Percentiles rank a stretch among this genome's conserved stretches.
Evolutionary conservation across 139 green algal species (phyloP).

Genomic region (Chlamydomonas sphaeroides): DNA sequence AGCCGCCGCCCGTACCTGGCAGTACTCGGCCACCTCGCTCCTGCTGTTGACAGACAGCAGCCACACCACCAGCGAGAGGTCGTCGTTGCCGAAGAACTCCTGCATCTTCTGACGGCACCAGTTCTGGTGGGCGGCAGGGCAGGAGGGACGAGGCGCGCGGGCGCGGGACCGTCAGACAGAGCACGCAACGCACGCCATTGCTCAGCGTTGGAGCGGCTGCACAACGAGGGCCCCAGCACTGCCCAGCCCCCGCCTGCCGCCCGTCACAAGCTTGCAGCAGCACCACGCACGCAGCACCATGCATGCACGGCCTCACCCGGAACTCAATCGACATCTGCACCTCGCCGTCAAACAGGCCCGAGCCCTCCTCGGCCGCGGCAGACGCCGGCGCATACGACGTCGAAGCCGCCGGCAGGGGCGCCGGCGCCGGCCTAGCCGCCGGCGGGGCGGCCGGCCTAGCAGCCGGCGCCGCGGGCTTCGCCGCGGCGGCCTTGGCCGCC

Average conservation of each 20-base stretch:
- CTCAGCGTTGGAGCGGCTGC: no score
- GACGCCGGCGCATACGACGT: slow-evolving; percentile 15
- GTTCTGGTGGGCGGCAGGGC: no score
- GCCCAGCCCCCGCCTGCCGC: no score
- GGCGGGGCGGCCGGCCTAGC: not conserved
- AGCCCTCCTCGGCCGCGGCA: not conserved
- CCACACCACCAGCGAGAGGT: slow-evolving; percentile 81
- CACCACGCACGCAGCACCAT: no score
- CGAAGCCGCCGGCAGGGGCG: slow-evolving; percentile 5
- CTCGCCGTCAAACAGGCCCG: slow-evolving; percentile 46
- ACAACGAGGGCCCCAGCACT: no score
- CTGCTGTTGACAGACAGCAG: slow-evolving; percentile 72
- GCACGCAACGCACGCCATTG: no score
- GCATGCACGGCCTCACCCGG: slow-evolving; percentile 9
- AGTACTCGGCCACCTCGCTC: slow-evolving; percentile 83
- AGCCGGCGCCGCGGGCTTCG: not conserved
- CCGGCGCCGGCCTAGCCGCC: not conserved
- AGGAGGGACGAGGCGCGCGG: no score
- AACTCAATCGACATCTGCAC: slow-evolving; percentile 51
- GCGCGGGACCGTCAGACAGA: no score
- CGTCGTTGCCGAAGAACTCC: slow-evolving; percentile 59
- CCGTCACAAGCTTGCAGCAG: no score
- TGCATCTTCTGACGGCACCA: slow-evolving; percentile 70
- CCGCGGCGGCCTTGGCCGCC: slow-evolving; percentile 10
- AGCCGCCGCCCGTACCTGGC: slow-evolving; percentile 45